phyloP scores from a whole-genome alignment of 2,329 filamentous ascomycete species.

The Cladosporium halotolerans region DNA sequence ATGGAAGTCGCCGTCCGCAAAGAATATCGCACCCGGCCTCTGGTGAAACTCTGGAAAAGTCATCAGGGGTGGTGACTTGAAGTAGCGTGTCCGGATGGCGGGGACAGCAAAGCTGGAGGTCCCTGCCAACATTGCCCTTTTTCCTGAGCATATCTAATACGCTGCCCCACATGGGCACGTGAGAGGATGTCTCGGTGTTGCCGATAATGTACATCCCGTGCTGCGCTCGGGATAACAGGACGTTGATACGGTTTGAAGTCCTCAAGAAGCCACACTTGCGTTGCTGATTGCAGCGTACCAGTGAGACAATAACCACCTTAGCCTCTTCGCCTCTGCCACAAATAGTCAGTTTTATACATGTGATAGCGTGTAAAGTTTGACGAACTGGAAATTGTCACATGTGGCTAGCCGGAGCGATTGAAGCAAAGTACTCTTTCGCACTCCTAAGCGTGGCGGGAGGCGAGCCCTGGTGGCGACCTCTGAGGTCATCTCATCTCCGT shows the following conservation, averaged over 20 bases:
- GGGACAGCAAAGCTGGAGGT: constrained; percentile 53
- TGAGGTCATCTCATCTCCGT: constrained; percentile 16
- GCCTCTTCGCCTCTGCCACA: constrained; percentile 57
- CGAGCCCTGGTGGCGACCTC: neutral
- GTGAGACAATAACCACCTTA: constrained; percentile 62
- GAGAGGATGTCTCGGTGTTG: constrained; percentile 59
- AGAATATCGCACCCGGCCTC: constrained; percentile 55
- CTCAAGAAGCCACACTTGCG: constrained; percentile 60
- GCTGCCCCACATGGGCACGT: constrained; percentile 58
- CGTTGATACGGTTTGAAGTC: constrained; percentile 63
- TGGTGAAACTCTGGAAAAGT: constrained; percentile 51
- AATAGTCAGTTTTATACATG: neutral
- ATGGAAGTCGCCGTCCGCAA: constrained; percentile 42
- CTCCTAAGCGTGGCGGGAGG: neutral
- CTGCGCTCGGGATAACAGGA: constrained; percentile 59
- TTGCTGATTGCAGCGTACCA: constrained; percentile 62
- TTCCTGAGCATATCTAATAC: constrained; percentile 49
- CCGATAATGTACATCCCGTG: constrained; percentile 70
- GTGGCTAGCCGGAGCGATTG: constrained; percentile 54
- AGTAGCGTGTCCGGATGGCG: constrained; percentile 53
- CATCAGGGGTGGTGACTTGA: constrained; percentile 46
- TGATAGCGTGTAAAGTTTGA: neutral
- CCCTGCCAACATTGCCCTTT: constrained; percentile 43
- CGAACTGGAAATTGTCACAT: constrained; percentile 59
- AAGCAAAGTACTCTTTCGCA: constrained; percentile 33